phyloP scores from a whole-genome alignment of 176 grass and related monocot genomes.

The Metroxylon sagu region DNA sequence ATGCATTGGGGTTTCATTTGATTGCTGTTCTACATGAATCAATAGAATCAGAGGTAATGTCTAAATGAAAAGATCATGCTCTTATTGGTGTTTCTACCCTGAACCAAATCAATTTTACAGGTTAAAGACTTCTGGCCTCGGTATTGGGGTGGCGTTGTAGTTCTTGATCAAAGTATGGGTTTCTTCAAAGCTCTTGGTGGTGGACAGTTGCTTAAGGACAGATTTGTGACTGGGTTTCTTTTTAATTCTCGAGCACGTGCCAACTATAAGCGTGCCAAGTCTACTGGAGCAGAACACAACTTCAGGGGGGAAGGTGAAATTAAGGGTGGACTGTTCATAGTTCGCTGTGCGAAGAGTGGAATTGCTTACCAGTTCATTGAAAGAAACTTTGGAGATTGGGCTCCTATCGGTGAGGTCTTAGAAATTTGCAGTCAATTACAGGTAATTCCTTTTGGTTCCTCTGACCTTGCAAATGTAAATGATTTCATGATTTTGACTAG shows the following conservation, averaged over 20 bases:
- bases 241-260: neutral
- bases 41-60: neutral
- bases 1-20: constrained; percentile 3
- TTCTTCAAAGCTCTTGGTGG: neutral
- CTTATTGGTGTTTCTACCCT: neutral
- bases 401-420: neutral
- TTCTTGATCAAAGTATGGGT: neutral
- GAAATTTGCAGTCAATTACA: constrained; percentile 1
- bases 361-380: constrained; percentile 2
- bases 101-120: neutral
- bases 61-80: neutral
- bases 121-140: neutral
- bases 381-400: neutral
- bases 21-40: constrained; percentile 3
- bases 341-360: neutral
- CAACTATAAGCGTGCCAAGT: neutral
- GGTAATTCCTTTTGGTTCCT: neutral
- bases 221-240: neutral
- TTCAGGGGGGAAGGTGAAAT: neutral
- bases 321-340: neutral
- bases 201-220: neutral
- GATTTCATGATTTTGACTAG: no score
- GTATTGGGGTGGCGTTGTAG: neutral
- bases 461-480: no score
- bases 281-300: neutral